phyloP scores from a whole-genome alignment of 2,329 filamentous ascomycete species.

The Aspergillus neotritici region DNA sequence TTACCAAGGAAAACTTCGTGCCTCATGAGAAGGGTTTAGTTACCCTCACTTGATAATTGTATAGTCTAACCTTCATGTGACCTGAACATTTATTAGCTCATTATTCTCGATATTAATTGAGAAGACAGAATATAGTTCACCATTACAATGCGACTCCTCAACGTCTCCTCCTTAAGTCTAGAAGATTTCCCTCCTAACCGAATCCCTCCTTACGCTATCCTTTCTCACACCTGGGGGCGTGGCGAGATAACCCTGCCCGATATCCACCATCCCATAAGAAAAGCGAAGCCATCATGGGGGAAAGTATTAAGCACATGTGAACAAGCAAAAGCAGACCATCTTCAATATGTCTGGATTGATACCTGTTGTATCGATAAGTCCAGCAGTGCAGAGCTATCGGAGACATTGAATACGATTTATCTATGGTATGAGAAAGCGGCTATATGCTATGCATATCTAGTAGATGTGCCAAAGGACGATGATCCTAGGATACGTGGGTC shows the following conservation, averaged over 20 bases:
- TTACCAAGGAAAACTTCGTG: too few species aligned
- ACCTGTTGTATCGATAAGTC: slow-evolving; percentile 21
- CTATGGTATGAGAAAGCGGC: slow-evolving; percentile 13
- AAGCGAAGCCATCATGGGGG: too few species aligned
- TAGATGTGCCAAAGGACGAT: slow-evolving; percentile 5
- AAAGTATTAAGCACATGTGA: too few species aligned
- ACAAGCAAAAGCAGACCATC: background rate
- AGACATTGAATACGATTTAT: slow-evolving; percentile 19
- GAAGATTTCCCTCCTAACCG: background rate
- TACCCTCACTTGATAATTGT: too few species aligned
- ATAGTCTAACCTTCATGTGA: too few species aligned
- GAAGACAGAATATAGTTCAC: too few species aligned
- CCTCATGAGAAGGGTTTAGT: too few species aligned
- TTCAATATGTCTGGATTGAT: slow-evolving; percentile 16
- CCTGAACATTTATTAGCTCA: too few species aligned
- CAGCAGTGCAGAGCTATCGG: slow-evolving; percentile 17
- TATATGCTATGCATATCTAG: slow-evolving; percentile 17
- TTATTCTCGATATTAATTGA: too few species aligned
- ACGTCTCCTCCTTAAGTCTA: background rate
- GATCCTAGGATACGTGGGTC: background rate
- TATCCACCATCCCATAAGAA: background rate
- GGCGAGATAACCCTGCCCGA: background rate
- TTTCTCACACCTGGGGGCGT: background rate
- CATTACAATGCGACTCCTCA: background rate
- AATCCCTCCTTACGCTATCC: slow-evolving; percentile 1